A percentile compares a stretch with the other conserved stretches of the same genome.
These are phyloP conservation scores for Fusarium chuoi DNA, from an alignment of 2,329 filamentous ascomycete genomes.

Conservation along the genomic window DNA sequence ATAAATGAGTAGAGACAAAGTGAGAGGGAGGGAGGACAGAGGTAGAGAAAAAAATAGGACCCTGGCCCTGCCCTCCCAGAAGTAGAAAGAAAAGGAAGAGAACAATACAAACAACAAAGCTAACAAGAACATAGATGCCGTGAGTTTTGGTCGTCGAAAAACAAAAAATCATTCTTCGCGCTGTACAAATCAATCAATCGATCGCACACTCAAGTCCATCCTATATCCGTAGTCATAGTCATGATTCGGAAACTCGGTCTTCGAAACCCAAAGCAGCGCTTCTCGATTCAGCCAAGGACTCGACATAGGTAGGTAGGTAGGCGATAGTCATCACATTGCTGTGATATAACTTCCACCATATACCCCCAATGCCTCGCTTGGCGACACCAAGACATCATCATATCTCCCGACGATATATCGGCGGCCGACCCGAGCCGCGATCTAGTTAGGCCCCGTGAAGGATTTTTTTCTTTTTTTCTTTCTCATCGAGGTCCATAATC, in stretches of 20 bases:
- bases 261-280: not conserved
- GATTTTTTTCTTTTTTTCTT: not conserved
- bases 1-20: slow-evolving; percentile 1
- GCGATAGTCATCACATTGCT: not conserved
- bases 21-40: not conserved
- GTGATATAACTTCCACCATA: not conserved
- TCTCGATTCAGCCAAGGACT: not conserved
- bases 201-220: slow-evolving; percentile 18
- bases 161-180: slow-evolving; percentile 12
- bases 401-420: not conserved
- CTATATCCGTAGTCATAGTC: slow-evolving; percentile 25
- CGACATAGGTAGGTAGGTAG: not conserved
- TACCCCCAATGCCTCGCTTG: not conserved
- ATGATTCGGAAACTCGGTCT: slow-evolving; percentile 18
- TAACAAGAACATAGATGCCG: slow-evolving; percentile 31
- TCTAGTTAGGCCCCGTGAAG: not conserved
- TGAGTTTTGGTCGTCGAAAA: slow-evolving; percentile 19
- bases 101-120: slow-evolving; percentile 19
- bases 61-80: not conserved
- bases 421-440: not conserved
- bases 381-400: not conserved
- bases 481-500: slow-evolving; percentile 1
- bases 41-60: not conserved
- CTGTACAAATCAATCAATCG: slow-evolving; percentile 14
- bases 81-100: not conserved